Evolutionary conservation across 495 filamentous ascomycete species (phyloP), one percentile per base, ranked within the genome.

Genomic region (Aspergillus sparsus): DNA sequence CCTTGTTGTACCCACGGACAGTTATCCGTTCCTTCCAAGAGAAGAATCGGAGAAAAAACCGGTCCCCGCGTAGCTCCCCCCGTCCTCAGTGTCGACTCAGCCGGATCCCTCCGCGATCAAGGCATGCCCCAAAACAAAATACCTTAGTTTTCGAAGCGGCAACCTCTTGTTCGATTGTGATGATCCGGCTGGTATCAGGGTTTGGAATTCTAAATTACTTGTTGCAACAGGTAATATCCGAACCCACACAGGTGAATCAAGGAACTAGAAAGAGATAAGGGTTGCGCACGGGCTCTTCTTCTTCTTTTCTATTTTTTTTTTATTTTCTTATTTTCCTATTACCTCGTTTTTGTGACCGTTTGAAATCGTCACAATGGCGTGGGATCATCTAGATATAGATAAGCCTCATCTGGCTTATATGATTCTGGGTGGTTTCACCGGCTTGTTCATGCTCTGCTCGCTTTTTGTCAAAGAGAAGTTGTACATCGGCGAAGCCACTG

Each of bases 401-500:
- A 89, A 88, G 81, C 91, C 95, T 60, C 95, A 99, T 81, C 72
- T 96, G 90, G 95, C 95, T 45, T 99, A 99, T 74, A 91, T 96
- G 78, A 97, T 99, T 75, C 80, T 99, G 41, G 95, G 95, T 63
- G 95, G 94, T 66, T 99, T 99, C 78, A 98, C 95, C 55, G 91
- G 89, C 53, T 80, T 99, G 66, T 99, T 99, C 79, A 99, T 99
- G 95, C 80, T 99, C 47, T 95, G 91, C 74, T 98, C 94, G 42
- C 88, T 94, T 49, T 87, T 98, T 73, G 93, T 99, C 74, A 99
- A 99, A 81, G 95, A 99, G 78, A 87, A 90, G 66, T 83, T 99
- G 56, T 99, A 99, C 77, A 98, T 99, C 58, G 95, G 95, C 66
- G 95, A 99, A 83, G 95, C 95, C 31, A 97, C 95, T 9, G 89